Conservation (phyloP, 2,329 filamentous ascomycete species). For the Exophiala oligosperma region DNA sequence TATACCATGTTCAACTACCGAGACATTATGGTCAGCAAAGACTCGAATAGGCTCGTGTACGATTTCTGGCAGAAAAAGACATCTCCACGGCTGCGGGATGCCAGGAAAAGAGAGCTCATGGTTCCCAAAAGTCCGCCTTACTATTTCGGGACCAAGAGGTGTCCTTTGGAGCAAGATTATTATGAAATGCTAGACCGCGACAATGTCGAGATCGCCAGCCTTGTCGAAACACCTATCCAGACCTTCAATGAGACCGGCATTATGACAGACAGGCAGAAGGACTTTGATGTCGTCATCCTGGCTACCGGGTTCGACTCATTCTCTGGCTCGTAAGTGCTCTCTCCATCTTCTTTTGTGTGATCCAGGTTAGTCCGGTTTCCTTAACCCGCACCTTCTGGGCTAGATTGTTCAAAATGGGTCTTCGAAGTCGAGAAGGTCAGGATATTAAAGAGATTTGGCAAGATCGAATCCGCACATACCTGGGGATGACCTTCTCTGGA, state of each 20-base stretch:
- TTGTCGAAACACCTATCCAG: slow-evolving; percentile 38
- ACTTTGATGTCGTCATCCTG: slow-evolving; percentile 42
- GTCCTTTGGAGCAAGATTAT: slow-evolving; percentile 50
- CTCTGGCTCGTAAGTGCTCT: slow-evolving; percentile 31
- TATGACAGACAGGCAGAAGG: slow-evolving; percentile 23
- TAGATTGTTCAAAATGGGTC: slow-evolving; percentile 40
- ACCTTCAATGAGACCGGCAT: slow-evolving; percentile 16
- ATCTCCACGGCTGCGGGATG: slow-evolving; percentile 52
- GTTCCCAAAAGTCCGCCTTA: slow-evolving; percentile 55
- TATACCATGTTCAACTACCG: slow-evolving; percentile 52
- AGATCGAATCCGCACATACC: slow-evolving; percentile 39
- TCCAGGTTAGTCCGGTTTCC: not conserved
- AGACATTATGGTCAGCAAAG: slow-evolving; percentile 46
- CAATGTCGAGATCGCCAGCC: slow-evolving; percentile 49
- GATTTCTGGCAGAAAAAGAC: slow-evolving; percentile 57
- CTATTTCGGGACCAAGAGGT: slow-evolving; percentile 56
- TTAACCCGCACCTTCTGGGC: not conserved
- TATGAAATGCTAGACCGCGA: slow-evolving; percentile 49
- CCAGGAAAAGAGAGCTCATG: slow-evolving; percentile 51
- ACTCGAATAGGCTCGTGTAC: slow-evolving; percentile 55
- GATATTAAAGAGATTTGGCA: slow-evolving; percentile 38
- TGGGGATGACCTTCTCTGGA: slow-evolving; percentile 43
- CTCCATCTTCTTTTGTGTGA: too few relatives aligned
- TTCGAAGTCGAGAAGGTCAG: slow-evolving; percentile 35
- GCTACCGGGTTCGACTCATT: slow-evolving; percentile 47